phyloP scores from a whole-genome alignment of 2,329 filamentous ascomycete species.

The Aspergillus pseudoterreus region DNA sequence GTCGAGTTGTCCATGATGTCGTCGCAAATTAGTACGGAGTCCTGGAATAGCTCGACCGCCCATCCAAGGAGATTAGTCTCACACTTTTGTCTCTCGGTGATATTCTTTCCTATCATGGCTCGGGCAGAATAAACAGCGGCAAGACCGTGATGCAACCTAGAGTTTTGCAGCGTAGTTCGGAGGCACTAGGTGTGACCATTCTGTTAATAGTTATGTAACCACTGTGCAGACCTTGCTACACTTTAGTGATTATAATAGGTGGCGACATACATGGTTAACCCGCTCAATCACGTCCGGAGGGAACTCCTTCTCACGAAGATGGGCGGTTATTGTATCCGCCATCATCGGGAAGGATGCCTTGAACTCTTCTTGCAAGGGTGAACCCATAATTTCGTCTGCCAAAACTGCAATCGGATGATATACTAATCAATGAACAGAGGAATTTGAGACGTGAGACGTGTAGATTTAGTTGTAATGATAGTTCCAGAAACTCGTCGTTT shows the following conservation, averaged over 20 bases:
- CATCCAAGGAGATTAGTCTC: constrained; percentile 82
- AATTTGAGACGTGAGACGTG: too few species aligned
- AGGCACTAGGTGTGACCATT: too few species aligned
- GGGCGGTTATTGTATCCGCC: neutral
- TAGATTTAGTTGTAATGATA: too few species aligned
- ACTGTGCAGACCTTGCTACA: too few species aligned
- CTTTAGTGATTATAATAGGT: constrained; percentile 48
- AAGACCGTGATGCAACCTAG: constrained; percentile 97
- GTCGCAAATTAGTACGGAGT: constrained; percentile 95
- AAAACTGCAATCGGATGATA: too few species aligned
- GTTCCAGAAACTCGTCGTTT: too few species aligned
- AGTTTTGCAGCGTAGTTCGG: too few species aligned
- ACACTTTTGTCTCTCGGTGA: too few species aligned
- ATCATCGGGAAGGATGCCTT: neutral
- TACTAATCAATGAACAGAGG: too few species aligned
- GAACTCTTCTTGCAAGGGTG: too few species aligned
- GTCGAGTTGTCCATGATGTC: constrained; percentile 98
- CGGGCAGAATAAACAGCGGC: constrained; percentile 81
- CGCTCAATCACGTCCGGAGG: neutral
- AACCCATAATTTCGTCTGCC: too few species aligned
- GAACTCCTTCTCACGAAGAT: constrained; percentile 48
- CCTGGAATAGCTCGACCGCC: constrained; percentile 96
- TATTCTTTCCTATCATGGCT: constrained; percentile 72
- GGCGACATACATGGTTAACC: neutral
- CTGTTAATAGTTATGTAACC: too few species aligned